phyloP scores from a whole-genome alignment of 495 filamentous ascomycete genomes.

The Zalerion maritima region DNA sequence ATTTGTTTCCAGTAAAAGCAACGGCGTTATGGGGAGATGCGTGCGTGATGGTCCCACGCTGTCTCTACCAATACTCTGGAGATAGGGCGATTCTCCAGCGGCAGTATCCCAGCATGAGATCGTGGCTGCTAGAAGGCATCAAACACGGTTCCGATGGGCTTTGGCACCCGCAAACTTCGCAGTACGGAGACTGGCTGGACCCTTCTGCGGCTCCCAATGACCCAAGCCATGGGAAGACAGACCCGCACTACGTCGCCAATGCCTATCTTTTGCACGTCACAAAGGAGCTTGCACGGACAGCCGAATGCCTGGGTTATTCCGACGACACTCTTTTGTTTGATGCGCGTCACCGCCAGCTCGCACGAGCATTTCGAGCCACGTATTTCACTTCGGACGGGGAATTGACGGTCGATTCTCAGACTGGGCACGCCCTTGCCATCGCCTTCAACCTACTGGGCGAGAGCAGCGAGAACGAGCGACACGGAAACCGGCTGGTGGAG shows the following conservation, averaged over 20 bases:
- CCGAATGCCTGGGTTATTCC: constrained; percentile 15
- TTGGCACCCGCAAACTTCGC: constrained; percentile 23
- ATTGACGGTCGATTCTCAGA: constrained; percentile 34
- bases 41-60: constrained; percentile 27
- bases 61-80: constrained; percentile 25
- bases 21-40: constrained; percentile 35
- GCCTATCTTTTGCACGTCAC: constrained; percentile 38
- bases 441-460: constrained; percentile 28
- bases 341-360: constrained; percentile 13
- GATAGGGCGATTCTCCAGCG: constrained; percentile 24
- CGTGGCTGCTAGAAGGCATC: constrained; percentile 34
- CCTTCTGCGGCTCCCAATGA: constrained; percentile 29
- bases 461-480: constrained; percentile 15
- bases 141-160: constrained; percentile 23
- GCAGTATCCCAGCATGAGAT: constrained; percentile 29
- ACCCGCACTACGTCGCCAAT: constrained; percentile 30
- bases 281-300: constrained; percentile 14
- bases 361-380: constrained; percentile 21
- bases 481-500: constrained; percentile 19
- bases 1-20: constrained; percentile 9
- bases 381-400: constrained; percentile 25
- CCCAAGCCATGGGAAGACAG: constrained; percentile 25
- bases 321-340: constrained; percentile 16
- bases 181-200: constrained; percentile 41
- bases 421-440: constrained; percentile 28